Conservation (phyloP, 495 filamentous ascomycete genomes). For the Hypoxylon subgilvum region DNA sequence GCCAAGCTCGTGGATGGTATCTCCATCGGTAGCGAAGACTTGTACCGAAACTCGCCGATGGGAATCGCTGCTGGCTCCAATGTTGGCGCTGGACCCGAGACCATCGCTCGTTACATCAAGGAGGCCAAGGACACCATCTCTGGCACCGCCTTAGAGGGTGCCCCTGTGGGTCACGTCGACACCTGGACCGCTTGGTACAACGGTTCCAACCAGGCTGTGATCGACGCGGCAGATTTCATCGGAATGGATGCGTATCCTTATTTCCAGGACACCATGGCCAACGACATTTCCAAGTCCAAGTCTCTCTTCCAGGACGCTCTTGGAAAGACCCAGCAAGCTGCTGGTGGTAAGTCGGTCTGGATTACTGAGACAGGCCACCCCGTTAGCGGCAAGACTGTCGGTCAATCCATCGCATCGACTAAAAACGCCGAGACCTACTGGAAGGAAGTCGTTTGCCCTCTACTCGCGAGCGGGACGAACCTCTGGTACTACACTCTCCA, state of each 20-base stretch:
- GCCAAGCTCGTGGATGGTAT: conserved; percentile 75
- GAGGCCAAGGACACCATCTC: conserved; percentile 64
- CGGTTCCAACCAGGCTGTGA: conserved; percentile 70
- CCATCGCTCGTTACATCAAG: conserved; percentile 69
- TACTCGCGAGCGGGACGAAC: conserved; percentile 67
- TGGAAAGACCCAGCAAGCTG: conserved; percentile 60
- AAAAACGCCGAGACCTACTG: conserved; percentile 82
- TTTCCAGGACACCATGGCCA: conserved; percentile 73
- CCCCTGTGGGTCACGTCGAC: conserved; percentile 83
- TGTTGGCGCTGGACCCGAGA: conserved; percentile 61
- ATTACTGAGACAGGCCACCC: conserved; percentile 93
- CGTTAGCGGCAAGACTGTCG: conserved; percentile 65
- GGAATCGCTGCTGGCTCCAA: conserved; percentile 50
- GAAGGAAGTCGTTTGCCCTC: conserved; percentile 74
- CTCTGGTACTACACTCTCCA: conserved; percentile 80
- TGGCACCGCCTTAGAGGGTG: conserved; percentile 61
- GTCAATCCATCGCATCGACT: conserved; percentile 65
- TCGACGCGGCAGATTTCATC: conserved; percentile 73
- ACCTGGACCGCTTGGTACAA: conserved; percentile 90
- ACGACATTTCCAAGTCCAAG: conserved; percentile 67
- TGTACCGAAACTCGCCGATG: conserved; percentile 77
- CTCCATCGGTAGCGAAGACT: conserved; percentile 88
- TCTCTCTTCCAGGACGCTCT: conserved; percentile 68
- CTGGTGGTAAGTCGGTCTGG: conserved; percentile 75
- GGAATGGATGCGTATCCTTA: conserved; percentile 79